Evolutionary conservation across 305 asterid genomes (phyloP).

Genomic region (Fraxinus paxiana): DNA sequence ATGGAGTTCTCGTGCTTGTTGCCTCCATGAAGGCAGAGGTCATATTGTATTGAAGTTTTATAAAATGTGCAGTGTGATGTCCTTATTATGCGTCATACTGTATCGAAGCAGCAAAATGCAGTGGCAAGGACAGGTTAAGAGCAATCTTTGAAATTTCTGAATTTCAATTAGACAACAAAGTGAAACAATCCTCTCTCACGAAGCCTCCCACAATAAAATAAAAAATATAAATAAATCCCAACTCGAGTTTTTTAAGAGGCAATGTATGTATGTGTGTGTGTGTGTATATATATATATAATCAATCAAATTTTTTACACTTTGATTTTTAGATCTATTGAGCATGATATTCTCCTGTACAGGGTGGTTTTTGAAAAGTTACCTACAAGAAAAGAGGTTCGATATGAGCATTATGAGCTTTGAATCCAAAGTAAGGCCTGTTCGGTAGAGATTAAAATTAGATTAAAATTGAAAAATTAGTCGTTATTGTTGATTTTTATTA

Average conservation of each 20-base stretch:
- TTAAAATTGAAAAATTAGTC: too few relatives aligned
- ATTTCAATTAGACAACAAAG: neutral
- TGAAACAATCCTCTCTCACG: neutral
- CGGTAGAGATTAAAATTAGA: too few relatives aligned
- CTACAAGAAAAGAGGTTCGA: neutral
- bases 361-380: neutral
- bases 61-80: neutral
- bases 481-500: too few relatives aligned
- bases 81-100: neutral
- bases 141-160: neutral
- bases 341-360: neutral
- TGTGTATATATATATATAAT: too few relatives aligned
- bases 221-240: too few relatives aligned
- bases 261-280: too few relatives aligned
- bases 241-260: neutral
- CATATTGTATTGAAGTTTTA: neutral
- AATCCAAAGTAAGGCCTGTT: neutral
- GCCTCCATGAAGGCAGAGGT: neutral
- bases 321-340: neutral
- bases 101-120: neutral
- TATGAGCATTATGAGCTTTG: neutral
- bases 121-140: neutral
- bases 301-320: neutral
- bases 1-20: neutral
- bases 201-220: neutral